Base-by-base conservation (phyloP, 2,329 filamentous ascomycete genomes). In the Colletotrichum sp. region DNA sequence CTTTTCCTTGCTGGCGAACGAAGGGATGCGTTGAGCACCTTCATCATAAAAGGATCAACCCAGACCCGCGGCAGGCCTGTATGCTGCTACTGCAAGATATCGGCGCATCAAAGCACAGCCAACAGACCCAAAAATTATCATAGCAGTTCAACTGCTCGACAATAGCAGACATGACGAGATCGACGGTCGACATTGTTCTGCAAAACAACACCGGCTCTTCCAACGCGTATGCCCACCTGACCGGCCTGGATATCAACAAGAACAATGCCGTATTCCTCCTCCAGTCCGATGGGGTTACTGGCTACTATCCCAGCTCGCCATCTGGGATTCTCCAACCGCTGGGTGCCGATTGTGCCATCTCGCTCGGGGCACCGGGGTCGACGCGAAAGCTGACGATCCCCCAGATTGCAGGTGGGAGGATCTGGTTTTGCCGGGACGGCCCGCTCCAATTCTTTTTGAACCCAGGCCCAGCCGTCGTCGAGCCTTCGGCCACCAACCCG, bases 391-490 rank as follows among this genome's bases (percentile, higher is more conserved):
- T 94, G 28, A 92, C 90, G 2, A 92, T 96, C 76, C 94, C 94
- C 13, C 92, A 92, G 76, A 88, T 95, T 30, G 93, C 90, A 4
- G 94, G 93, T 26, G 94, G 91, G 2, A 90, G 94, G 69, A 91
- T 96, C 82, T 96, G 93, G 92, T 94, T 95, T 83, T 91, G 89
- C 72, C 86, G 91, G 75, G 90, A 90, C 78, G 85, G 85, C 60
- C 89, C 89, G 43, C 87, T 96, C 65, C 92, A 88, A 1, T 96
- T 96, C 83, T 86, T 91, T 14, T 83, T 96, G 68, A 96, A 96
- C 83, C 93, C 92, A 30, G 92, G 92, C 18, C 92, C 94, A 8
- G 93, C 91, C 2, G 87, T 96, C 16, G 94, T 96, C 59, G 94
- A 96, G 84, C 95, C 95, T 0, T 93, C 92, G 12, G 91, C 93